Base-by-base conservation (phyloP, 495 filamentous ascomycete species). In the Penicillium flavigenum region DNA sequence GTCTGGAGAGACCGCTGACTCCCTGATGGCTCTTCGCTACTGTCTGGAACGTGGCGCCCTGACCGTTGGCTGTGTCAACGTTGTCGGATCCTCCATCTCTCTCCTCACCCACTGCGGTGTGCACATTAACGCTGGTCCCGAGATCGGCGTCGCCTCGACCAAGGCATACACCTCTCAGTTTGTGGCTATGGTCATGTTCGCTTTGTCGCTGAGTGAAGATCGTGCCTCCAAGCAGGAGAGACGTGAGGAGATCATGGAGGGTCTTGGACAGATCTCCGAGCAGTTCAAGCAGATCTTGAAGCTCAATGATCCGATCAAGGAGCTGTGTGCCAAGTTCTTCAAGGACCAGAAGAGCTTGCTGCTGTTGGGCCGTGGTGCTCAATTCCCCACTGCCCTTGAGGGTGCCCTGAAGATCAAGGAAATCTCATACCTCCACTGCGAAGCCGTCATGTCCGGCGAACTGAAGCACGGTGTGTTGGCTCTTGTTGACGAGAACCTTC, bases 101-200 rank as follows among this genome's bases (percentile, higher is more conserved):
- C 88, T 98, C 54, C 85, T 98, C 48, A 98, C 95, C 34, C 94
- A 98, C 83, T 98, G 94, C 66, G 94, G 94, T 89, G 94, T 98
- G 41, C 94, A 98, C 81, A 96, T 98, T 76, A 98, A 98, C 74
- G 94, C 94, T 57, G 94, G 94, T 17, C 94, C 94, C 49, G 94
- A 98, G 76, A 98, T 98, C 60, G 94, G 94, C 85, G 94, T 98
- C 51, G 94, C 94, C 36, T 97, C 92, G 42, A 98, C 94, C 68
- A 98, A 98, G 80, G 94, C 94, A 11, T 98, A 98, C 76, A 98
- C 94, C 3, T 97, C 94, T 24, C 94, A 98, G 72, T 98, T 97
- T 71, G 88, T 98, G 63, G 96, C 95, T 63, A 96, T 98, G 88
- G 88, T 98, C 73, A 98, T 98, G 94, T 97, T 98, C 71, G 94